A percentile compares a stretch with the other conserved stretches of the same genome.
Conservation (phyloP, 805 yeast genomes). For the Pachysolen tannophilus region DNA sequence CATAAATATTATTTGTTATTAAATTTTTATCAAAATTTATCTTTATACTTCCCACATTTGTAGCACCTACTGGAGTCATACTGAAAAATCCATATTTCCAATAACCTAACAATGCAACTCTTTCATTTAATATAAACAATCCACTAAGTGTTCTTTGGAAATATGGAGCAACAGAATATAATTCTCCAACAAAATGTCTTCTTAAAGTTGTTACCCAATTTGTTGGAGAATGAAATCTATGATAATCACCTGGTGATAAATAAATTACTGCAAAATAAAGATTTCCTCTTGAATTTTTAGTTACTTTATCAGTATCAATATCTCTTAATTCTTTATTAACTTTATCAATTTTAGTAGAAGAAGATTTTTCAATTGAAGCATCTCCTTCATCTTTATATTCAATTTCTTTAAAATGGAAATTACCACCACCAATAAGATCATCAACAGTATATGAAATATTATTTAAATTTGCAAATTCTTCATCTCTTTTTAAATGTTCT, state of each 20-base stretch:
- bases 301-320: slow-evolving; percentile 8
- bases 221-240: slow-evolving; percentile 92
- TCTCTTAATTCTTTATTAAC: slow-evolving; percentile 18
- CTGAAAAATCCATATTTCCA: slow-evolving; percentile 97
- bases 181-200: slow-evolving; percentile 93
- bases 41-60: slow-evolving; percentile 93
- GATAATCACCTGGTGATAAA: slow-evolving; percentile 97
- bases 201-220: slow-evolving; percentile 93
- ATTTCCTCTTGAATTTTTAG: slow-evolving; percentile 38
- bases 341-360: slow-evolving; percentile 19
- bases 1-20: slow-evolving; percentile 70
- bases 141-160: slow-evolving; percentile 85
- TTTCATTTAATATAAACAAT: slow-evolving; percentile 83
- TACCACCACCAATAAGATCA: slow-evolving; percentile 51
- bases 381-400: slow-evolving; percentile 63
- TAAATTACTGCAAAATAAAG: slow-evolving; percentile 87
- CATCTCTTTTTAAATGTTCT: slow-evolving; percentile 41
- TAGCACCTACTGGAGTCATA: slow-evolving; percentile 99
- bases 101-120: slow-evolving; percentile 90
- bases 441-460: slow-evolving; percentile 67
- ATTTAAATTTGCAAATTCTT: slow-evolving; percentile 69
- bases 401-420: slow-evolving; percentile 35
- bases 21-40: slow-evolving; percentile 88
- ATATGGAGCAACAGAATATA: slow-evolving; percentile 93
- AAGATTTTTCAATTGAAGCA: slow-evolving; percentile 32